These are phyloP conservation scores for Pseudophaeomoniella oleicola DNA, from an alignment of 2,329 filamentous ascomycete species.

Conservation along the genomic window DNA sequence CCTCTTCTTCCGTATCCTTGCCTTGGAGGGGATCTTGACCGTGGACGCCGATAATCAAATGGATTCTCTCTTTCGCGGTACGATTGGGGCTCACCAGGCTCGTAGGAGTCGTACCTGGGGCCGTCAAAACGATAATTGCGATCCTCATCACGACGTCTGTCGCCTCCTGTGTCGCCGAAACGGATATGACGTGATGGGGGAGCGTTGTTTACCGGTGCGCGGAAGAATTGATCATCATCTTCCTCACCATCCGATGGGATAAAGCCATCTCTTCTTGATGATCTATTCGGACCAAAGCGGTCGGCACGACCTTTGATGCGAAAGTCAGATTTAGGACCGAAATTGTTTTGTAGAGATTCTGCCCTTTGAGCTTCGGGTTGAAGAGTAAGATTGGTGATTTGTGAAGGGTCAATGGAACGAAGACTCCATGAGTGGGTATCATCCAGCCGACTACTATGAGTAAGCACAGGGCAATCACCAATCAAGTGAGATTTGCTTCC, in stretches of 20 bases:
- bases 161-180: constrained; percentile 17
- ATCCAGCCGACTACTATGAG: constrained; percentile 15
- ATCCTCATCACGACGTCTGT: constrained; percentile 5
- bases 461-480: constrained; percentile 26
- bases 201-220: constrained; percentile 11
- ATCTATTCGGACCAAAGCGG: constrained; percentile 12
- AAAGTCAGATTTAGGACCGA: constrained; percentile 13
- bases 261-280: background rate
- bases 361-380: constrained; percentile 9
- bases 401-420: constrained; percentile 19
- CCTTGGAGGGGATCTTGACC: constrained; percentile 11
- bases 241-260: constrained; percentile 17
- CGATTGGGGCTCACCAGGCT: constrained; percentile 7
- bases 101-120: constrained; percentile 3
- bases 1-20: constrained; percentile 6
- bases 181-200: constrained; percentile 19
- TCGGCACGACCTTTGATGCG: constrained; percentile 23
- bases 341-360: constrained; percentile 9
- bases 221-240: constrained; percentile 15
- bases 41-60: constrained; percentile 10
- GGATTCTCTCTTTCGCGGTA: constrained; percentile 1
- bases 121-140: no score
- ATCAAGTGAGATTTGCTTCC: constrained; percentile 26
- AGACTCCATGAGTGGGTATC: constrained; percentile 21
- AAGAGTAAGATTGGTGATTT: constrained; percentile 24